Conservation (phyloP, 75 land plant genomes). For the Picea sitchensis region DNA sequence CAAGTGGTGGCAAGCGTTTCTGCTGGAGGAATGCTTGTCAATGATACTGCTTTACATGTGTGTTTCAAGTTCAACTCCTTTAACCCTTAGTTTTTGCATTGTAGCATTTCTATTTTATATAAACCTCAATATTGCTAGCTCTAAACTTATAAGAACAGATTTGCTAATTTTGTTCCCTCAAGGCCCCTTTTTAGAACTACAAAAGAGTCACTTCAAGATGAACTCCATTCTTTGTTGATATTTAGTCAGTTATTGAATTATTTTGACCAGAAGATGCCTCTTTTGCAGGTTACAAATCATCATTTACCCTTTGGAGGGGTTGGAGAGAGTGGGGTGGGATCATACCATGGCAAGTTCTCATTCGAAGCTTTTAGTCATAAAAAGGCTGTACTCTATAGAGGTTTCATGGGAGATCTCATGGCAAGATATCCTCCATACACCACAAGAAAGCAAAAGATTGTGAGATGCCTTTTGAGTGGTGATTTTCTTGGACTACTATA, state of each 20-base stretch:
- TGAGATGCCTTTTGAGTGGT: conserved; percentile 50
- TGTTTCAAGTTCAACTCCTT: not conserved
- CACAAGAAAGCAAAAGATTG: conserved; percentile 42
- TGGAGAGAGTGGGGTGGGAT: conserved; percentile 65
- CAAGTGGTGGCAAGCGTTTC: conserved; percentile 46
- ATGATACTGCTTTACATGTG: conserved; percentile 75
- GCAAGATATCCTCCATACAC: conserved; percentile 89
- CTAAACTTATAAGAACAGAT: not conserved
- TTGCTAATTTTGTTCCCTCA: not conserved
- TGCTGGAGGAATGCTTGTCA: conserved; percentile 67
- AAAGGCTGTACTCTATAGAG: conserved; percentile 48
- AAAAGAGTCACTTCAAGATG: not conserved
- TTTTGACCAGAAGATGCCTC: not conserved
- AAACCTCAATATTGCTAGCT: not conserved
- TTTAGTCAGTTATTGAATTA: not conserved
- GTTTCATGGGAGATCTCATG: conserved; percentile 46
- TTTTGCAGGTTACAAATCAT: conserved; percentile 29
- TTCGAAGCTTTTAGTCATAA: conserved; percentile 67
- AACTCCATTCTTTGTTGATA: not conserved
- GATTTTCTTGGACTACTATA: conserved; percentile 32
- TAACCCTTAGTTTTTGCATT: not conserved
- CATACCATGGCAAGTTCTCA: conserved; percentile 61
- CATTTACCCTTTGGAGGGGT: conserved; percentile 64
- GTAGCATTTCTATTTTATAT: not conserved
- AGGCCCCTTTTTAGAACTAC: not conserved